These are phyloP conservation scores for Exophiala spinifera DNA, from an alignment of 2,329 filamentous ascomycete species.

Conservation along the genomic window DNA sequence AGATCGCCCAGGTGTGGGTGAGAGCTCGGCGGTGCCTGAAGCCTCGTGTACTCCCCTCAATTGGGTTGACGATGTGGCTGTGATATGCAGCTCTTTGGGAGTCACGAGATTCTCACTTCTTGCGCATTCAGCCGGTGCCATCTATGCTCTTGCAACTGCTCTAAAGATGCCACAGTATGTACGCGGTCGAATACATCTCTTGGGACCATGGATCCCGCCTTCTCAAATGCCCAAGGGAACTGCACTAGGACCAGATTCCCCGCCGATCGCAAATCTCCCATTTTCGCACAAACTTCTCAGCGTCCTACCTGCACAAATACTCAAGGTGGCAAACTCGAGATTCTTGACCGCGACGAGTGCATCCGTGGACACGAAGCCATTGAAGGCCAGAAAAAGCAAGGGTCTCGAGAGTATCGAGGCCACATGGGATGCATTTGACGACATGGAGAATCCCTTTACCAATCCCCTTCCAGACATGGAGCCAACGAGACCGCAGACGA, in stretches of 20 bases:
- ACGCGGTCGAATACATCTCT: conserved; percentile 84
- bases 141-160: conserved; percentile 92
- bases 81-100: conserved; percentile 86
- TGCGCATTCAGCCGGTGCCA: conserved; percentile 94
- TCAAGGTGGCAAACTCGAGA: conserved; percentile 91
- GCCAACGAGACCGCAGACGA: conserved; percentile 11
- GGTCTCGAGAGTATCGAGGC: conserved; percentile 15
- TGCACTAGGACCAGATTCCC: conserved; percentile 61
- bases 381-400: conserved; percentile 25
- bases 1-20: conserved; percentile 89
- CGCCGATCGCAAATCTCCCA: conserved; percentile 79
- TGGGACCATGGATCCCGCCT: conserved; percentile 95
- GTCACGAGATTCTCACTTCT: conserved; percentile 96
- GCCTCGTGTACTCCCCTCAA: conserved; percentile 80
- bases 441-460: conserved; percentile 14
- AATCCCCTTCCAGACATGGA: conserved; percentile 8
- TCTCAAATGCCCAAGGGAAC: conserved; percentile 69
- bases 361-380: conserved; percentile 25
- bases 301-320: conserved; percentile 80
- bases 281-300: conserved; percentile 88
- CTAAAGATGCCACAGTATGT: conserved; percentile 95
- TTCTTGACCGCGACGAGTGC: conserved; percentile 86
- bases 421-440: conserved; percentile 10
- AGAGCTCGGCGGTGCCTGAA: conserved; percentile 80
- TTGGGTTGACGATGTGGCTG: conserved; percentile 92